Percentiles rank a stretch among this genome's conserved stretches.
Conservation (phyloP, 2,329 filamentous ascomycete genomes). For the Colletotrichum lentis region DNA sequence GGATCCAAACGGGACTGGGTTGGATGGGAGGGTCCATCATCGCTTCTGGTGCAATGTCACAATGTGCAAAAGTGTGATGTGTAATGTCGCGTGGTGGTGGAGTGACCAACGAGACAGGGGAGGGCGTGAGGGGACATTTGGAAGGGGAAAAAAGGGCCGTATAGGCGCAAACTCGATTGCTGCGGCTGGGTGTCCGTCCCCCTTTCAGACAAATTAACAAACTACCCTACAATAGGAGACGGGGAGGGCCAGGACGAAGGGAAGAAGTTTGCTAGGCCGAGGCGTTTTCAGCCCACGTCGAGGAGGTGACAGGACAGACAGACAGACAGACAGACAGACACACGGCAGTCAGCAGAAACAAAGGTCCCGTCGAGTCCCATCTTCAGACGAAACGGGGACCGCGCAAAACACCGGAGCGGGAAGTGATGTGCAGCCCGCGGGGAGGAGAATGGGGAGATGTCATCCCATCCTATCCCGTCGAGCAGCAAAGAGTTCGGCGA, state of each 20-base stretch:
- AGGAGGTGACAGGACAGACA: neutral
- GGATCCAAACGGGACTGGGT: constrained; percentile 29
- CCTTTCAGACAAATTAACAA: too few species aligned
- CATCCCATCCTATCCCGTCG: constrained; percentile 10
- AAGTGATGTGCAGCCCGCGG: constrained; percentile 12
- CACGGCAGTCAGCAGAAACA: too few species aligned
- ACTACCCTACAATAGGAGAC: too few species aligned
- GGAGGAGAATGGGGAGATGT: constrained; percentile 16
- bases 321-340: neutral
- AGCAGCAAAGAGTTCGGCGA: constrained; percentile 8
- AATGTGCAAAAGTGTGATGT: constrained; percentile 6
- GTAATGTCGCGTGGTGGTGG: constrained; percentile 32
- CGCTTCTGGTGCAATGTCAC: neutral
- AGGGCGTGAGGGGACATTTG: too few species aligned
- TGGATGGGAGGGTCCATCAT: constrained; percentile 23
- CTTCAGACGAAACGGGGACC: constrained; percentile 20
- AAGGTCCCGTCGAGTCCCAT: neutral
- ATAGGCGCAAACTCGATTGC: neutral
- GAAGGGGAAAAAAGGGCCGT: neutral
- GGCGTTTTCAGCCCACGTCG: neutral
- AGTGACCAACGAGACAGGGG: constrained; percentile 23
- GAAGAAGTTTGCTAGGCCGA: neutral
- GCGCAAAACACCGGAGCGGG: neutral
- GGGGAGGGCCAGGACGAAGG: neutral
- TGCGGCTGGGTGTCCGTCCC: neutral